Conservation (phyloP, 345 rosid species). For the Ricinus communis region DNA sequence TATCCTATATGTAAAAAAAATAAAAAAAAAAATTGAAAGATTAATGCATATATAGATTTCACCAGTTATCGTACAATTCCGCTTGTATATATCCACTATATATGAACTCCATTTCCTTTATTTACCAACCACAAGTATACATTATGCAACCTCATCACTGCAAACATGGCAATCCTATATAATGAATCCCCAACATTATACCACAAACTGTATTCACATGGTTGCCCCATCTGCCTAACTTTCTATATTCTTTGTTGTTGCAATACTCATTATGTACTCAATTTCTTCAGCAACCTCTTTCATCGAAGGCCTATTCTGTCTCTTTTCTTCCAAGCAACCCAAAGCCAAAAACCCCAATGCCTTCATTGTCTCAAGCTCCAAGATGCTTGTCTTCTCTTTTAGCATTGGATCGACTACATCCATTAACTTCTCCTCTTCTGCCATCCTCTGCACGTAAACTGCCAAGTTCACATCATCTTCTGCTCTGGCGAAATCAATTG, state of each 20-base stretch:
- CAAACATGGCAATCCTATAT: too few relatives aligned
- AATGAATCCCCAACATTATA: too few relatives aligned
- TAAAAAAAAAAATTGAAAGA: too few relatives aligned
- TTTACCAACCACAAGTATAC: too few relatives aligned
- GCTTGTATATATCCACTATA: too few relatives aligned
- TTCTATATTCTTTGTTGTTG: slow-evolving; percentile 6
- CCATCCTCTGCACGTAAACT: slow-evolving; percentile 36
- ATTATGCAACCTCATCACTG: too few relatives aligned
- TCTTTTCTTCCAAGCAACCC: slow-evolving; percentile 54
- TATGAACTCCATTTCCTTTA: too few relatives aligned
- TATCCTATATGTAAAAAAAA: too few relatives aligned
- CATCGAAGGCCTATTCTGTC: slow-evolving; percentile 67
- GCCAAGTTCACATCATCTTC: slow-evolving; percentile 50
- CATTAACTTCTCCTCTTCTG: slow-evolving; percentile 41
- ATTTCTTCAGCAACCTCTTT: slow-evolving; percentile 57
- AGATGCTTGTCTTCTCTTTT: slow-evolving; percentile 24
- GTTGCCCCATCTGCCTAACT: too few relatives aligned
- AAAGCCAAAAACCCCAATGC: slow-evolving; percentile 45
- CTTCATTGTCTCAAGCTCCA: slow-evolving; percentile 52
- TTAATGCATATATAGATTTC: too few relatives aligned
- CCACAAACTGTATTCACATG: too few relatives aligned
- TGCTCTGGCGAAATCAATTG: slow-evolving; percentile 42
- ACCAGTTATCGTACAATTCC: too few relatives aligned
- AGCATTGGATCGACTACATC: slow-evolving; percentile 38
- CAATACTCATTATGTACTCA: slow-evolving; percentile 42